These are phyloP conservation scores for Calonectria honghensis DNA, from an alignment of 2,329 filamentous ascomycete species.

Conservation along the genomic window DNA sequence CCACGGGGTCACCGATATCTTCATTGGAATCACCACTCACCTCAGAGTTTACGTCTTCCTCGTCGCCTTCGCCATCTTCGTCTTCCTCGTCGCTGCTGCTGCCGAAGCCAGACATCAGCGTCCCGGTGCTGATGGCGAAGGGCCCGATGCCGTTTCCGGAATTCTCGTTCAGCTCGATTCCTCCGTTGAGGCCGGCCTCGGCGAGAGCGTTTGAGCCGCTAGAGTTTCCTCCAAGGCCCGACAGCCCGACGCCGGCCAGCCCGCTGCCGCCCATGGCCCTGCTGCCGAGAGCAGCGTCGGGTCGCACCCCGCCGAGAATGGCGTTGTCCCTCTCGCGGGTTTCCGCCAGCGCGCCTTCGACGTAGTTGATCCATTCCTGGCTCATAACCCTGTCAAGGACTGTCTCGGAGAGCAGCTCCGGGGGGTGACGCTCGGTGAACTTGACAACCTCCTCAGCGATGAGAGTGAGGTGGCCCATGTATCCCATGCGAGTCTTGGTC, in stretches of 20 bases:
- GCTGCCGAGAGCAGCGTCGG: constrained; percentile 90
- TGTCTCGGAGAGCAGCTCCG: constrained; percentile 87
- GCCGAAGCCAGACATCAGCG: constrained; percentile 91
- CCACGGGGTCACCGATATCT: constrained; percentile 51
- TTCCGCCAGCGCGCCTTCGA: constrained; percentile 93
- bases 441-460: constrained; percentile 99
- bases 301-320: constrained; percentile 95
- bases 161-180: constrained; percentile 80
- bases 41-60: constrained; percentile 83
- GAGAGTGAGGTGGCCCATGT: constrained; percentile 98
- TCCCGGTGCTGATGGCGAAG: constrained; percentile 83
- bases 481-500: constrained; percentile 93
- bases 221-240: constrained; percentile 63
- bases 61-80: constrained; percentile 91
- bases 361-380: constrained; percentile 94
- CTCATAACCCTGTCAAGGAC: constrained; percentile 93
- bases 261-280: constrained; percentile 74
- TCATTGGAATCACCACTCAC: constrained; percentile 70
- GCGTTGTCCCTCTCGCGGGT: constrained; percentile 97
- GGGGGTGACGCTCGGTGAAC: constrained; percentile 94
- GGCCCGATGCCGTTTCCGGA: constrained; percentile 80
- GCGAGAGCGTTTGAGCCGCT: constrained; percentile 81
- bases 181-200: constrained; percentile 86
- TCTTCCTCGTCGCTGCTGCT: constrained; percentile 98
- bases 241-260: constrained; percentile 70